Base-by-base conservation (phyloP, 805 yeast genomes). In the Kluyveromyces aestuarii region DNA sequence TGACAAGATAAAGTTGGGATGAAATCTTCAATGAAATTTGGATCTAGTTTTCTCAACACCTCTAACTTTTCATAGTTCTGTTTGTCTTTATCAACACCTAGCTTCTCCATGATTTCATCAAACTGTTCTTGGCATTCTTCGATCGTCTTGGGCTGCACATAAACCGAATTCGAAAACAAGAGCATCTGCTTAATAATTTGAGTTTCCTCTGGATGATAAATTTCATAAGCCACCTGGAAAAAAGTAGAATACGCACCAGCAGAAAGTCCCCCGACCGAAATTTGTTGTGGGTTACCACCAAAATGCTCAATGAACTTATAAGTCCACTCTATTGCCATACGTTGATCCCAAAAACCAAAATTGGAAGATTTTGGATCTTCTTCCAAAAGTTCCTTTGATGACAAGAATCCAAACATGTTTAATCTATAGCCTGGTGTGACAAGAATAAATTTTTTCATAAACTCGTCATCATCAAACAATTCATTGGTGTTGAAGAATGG, bases 291-390 rank as follows among this genome's bases (percentile, higher is more conserved):
- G 55, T 76, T 71, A 30, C 80, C 80, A 17, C 79, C 79, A 56
- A 76, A 73, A 41, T 68, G 56, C 21, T 49, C 48, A 48, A 77
- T 75, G 55, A 73, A 61, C 48, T 63, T 53, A 43, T 66, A 64
- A 3, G 69, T 69, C 81, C 81, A 77, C 53, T 70, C 69, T 5
- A 75, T 55, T 0, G 74, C 79, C 36, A 62, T 48, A 44, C 71
- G 59, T 57, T 74, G 81, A 57, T 77, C 81, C 69, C 72, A 70
- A 45, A 74, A 63, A 7, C 75, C 76, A 45, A 65, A 66, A 53
- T 75, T 72, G 4, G 63, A 48, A 36, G 65, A 66, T 14, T 57
- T 47, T 6, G 63, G 64, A 30, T 66, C 62, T 27, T 63, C 64
- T 39, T 62, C 69, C 42, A 66, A 44, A 48, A 65, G 55, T 54